Evolutionary conservation across 345 rosid genomes (phyloP), one percentile per base, ranked within the genome.

Genomic region (Populus alba): DNA sequence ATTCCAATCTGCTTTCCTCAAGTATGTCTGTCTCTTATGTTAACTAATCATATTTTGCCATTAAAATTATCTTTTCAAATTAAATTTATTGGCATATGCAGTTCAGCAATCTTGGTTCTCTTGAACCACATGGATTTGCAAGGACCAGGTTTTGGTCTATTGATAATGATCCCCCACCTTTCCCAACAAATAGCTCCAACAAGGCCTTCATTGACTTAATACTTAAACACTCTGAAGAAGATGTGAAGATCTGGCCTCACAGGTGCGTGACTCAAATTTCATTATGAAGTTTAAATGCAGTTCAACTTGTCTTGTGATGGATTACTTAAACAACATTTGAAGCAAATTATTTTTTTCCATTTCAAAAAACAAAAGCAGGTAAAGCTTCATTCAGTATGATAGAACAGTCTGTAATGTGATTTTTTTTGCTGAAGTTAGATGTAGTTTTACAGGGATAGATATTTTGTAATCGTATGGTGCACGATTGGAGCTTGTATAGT

Each of bases 91-190:
- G 67, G 62, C 22, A 41, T 35, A 10, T 82, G 82, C 77, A 82
- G 82, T 79, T 78, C 68, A 72, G 82, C 22, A 82, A 31, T 51
- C 77, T 27, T 29, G 85, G 85, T 66, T 29, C 77, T 37, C 82
- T 82, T 43, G 85, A 82, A 27, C 72, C 20, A 45, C 85, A 82
- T 75, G 85, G 85, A 59, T 82, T 82, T 78, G 82, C 85, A 33
- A 82, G 85, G 77, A 79, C 79, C 47, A 79, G 74, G 16, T 18
- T 66, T 38, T 82, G 85, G 85, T 43, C 66, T 10, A 49, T 82
- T 27, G 85, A 82, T 67, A 67, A 47, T 33, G 85, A 79, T 18
- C 85, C 82, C 18, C 82, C 85, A 31, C 85, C 85, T 4, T 78
- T 79, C 71, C 80, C 75, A 7, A 22, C 61, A 31, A 68, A 33